phyloP scores from a whole-genome alignment of 768 basidiomycete genomes.

The Hygrophoropsis aurantiaca region DNA sequence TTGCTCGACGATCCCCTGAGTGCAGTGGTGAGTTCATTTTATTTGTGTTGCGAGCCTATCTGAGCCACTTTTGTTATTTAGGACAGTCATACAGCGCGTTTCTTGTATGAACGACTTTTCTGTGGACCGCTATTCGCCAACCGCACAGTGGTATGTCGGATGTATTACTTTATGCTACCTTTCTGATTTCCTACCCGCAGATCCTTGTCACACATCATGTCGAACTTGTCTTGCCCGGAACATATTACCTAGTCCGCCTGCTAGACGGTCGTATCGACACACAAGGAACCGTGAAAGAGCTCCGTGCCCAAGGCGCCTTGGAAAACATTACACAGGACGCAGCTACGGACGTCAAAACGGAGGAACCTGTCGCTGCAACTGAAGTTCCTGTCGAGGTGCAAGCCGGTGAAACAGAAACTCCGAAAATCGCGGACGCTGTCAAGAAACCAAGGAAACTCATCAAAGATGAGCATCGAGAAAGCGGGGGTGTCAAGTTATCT shows the following conservation, averaged over 20 bases:
- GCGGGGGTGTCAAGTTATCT: conserved; percentile 80
- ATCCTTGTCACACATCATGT: conserved; percentile 83
- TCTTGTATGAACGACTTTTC: conserved; percentile 63
- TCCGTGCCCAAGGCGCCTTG: conserved; percentile 59
- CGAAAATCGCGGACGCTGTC: background rate
- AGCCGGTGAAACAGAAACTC: background rate
- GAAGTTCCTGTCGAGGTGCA: conserved; percentile 15
- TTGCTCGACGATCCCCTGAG: conserved; percentile 80
- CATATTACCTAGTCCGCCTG: conserved; percentile 74
- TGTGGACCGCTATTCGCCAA: conserved; percentile 62
- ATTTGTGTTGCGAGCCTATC: background rate
- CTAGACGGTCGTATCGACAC: conserved; percentile 79
- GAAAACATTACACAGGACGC: conserved; percentile 60
- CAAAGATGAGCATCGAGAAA: conserved; percentile 80
- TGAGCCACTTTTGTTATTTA: conserved; percentile 18
- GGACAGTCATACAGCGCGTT: conserved; percentile 70
- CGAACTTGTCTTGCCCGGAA: conserved; percentile 74
- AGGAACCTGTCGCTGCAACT: conserved; percentile 29
- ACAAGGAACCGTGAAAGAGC: conserved; percentile 66
- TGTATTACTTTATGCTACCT: background rate
- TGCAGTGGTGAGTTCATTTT: conserved; percentile 59
- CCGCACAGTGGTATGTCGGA: conserved; percentile 61
- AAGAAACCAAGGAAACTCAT: conserved; percentile 75
- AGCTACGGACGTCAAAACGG: conserved; percentile 47
- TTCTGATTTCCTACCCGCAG: conserved; percentile 25